These are phyloP conservation scores for Rhamnella rubrinervis DNA, from an alignment of 331 rosid genomes.

Conservation along the genomic window DNA sequence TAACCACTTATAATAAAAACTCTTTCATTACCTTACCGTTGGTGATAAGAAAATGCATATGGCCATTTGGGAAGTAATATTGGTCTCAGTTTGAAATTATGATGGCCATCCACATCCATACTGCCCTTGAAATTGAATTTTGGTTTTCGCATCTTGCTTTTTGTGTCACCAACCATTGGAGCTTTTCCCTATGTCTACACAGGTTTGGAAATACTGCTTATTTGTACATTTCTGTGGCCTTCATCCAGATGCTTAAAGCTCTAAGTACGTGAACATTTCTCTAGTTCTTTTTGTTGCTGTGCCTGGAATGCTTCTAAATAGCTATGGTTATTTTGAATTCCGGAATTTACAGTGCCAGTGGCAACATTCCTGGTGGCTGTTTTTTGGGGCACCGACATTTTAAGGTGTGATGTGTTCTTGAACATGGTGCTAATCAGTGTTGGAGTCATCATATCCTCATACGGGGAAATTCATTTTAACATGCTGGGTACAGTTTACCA, in stretches of 20 bases:
- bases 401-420: constrained; percentile 21
- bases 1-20: too few species aligned
- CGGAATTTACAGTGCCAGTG: constrained; percentile 14
- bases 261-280: constrained; percentile 46
- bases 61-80: too few species aligned
- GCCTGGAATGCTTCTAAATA: background rate
- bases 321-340: background rate
- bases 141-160: background rate
- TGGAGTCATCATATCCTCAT: constrained; percentile 15
- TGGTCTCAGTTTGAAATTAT: too few species aligned
- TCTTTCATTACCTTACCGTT: too few species aligned
- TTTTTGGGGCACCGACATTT: constrained; percentile 8
- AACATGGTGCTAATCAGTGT: constrained; percentile 24
- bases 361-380: constrained; percentile 23
- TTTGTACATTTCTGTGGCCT: constrained; percentile 83
- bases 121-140: too few species aligned
- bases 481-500: constrained; percentile 17
- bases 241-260: constrained; percentile 90
- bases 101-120: too few species aligned
- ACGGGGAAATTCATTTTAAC: constrained; percentile 21
- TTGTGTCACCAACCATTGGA: background rate
- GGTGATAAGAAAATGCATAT: too few species aligned
- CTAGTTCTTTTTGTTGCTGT: too few species aligned
- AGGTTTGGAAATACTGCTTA: constrained; percentile 93
- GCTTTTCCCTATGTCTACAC: constrained; percentile 18